Base-by-base conservation (phyloP, 768 basidiomycete genomes). In the Russula sp. region DNA sequence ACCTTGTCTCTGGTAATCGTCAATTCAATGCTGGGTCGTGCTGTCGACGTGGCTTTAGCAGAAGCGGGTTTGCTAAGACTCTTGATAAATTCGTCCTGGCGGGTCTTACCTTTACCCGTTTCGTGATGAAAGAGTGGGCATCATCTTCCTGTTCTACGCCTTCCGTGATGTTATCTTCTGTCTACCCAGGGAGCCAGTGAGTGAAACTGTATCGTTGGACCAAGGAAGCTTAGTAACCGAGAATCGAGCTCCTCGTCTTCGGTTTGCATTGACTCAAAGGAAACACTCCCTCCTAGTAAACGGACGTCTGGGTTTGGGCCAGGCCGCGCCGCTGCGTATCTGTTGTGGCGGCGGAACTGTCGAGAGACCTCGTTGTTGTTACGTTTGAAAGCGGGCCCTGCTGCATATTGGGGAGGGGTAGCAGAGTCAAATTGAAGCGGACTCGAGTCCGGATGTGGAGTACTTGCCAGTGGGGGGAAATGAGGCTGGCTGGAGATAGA, bases 101-200 rank as follows among this genome's bases (percentile, higher is more conserved):
- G 77, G 54, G 68, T 58, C 51, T 70, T 72, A 69, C 57, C 70
- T 57, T 70, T 74, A 69, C 66, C 70, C 54, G 71, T 66, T 71
- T 60, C 44, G 73, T 63, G 61, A 71, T 63, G 68, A 72, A 67
- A 59, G 74, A 72, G 72, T 73, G 70, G 61, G 72, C 64, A 52
- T 71, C 73, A 26, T 77, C 76, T 46, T 81, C 79, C 5, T 75
- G 69, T 48, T 84, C 84, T 30, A 79, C 78, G 36, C 79, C 83
- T 70, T 80, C 81, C 34, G 78, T 73, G 3, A 80, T 62, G 4
- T 74, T 44, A 16, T 80, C 83, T 55, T 84, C 87, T 42, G 80
- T 75, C 75, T 92, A n/a, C 90, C 90, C 90, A 93, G 46, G 90
- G 90, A 20, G 90, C 87, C 28, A 82, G 86, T 66, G 88, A 89